Conservation (phyloP, 805 yeast species). For the Jamesozyma lodderae region DNA sequence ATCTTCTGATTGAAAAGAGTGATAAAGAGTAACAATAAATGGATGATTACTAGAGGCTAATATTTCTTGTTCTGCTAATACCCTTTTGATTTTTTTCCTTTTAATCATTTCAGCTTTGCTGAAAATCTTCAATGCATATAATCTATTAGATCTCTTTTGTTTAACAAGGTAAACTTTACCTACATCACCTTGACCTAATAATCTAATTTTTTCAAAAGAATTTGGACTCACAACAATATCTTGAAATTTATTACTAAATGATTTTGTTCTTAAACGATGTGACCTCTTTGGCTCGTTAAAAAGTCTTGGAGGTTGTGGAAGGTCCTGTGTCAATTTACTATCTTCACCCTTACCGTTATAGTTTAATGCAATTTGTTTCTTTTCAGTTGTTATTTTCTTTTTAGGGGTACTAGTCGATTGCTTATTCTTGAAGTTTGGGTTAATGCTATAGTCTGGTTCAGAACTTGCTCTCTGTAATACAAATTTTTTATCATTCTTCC, state of each 20-base stretch:
- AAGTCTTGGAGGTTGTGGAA: neutral
- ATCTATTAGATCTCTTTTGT: conserved; percentile 62
- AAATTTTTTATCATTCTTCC: too few relatives aligned
- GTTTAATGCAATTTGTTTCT: too few relatives aligned
- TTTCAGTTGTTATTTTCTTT: too few relatives aligned
- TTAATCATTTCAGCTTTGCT: conserved; percentile 90
- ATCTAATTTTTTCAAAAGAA: conserved; percentile 79
- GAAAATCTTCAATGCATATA: conserved; percentile 88
- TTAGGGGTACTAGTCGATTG: too few relatives aligned
- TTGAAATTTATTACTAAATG: conserved; percentile 58
- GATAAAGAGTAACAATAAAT: conserved; percentile 90
- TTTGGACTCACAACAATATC: conserved; percentile 79
- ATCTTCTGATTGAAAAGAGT: conserved; percentile 92
- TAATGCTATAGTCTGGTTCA: too few relatives aligned
- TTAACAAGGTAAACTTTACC: conserved; percentile 91
- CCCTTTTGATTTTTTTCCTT: conserved; percentile 88
- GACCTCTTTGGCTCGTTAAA: conserved; percentile 27
- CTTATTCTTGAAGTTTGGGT: too few relatives aligned
- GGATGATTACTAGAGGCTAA: conserved; percentile 94
- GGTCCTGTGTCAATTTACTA: neutral
- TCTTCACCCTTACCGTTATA: neutral
- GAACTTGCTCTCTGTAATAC: too few relatives aligned
- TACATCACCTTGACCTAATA: conserved; percentile 96
- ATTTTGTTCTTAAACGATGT: conserved; percentile 34
- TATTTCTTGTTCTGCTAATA: conserved; percentile 93